Percentiles rank a stretch among this genome's conserved stretches.
These are phyloP conservation scores for Populus hybrid DNA, from an alignment of 441 rosid species.

Conservation along the genomic window DNA sequence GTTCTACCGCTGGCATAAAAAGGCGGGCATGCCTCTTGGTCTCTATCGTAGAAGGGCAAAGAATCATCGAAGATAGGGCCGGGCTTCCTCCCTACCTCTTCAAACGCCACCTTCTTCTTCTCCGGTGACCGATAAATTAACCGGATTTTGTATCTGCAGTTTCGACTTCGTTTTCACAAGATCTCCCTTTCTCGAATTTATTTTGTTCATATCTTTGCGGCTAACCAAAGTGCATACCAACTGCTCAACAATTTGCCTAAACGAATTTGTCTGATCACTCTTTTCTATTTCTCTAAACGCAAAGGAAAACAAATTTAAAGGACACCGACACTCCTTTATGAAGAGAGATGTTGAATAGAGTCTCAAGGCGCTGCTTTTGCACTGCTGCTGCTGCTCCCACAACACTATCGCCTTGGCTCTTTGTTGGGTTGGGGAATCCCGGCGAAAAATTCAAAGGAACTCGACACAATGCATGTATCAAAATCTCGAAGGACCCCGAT, in stretches of 20 bases:
- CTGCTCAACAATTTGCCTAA: neutral
- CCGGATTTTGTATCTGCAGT: neutral
- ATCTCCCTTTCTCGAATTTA: neutral
- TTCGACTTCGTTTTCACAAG: neutral
- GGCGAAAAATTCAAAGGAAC: constrained; percentile 85
- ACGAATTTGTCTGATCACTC: neutral
- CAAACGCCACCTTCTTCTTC: neutral
- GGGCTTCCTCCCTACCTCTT: neutral
- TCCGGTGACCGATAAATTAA: neutral
- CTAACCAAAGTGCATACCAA: neutral
- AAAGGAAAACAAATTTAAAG: neutral
- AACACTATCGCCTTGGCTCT: constrained; percentile 55
- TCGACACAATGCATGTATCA: constrained; percentile 61
- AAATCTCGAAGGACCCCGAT: neutral
- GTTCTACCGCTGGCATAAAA: neutral
- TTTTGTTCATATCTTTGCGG: neutral
- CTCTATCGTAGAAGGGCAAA: neutral
- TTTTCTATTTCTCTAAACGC: neutral
- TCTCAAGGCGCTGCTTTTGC: constrained; percentile 49
- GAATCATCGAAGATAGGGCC: neutral
- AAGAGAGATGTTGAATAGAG: constrained; percentile 27
- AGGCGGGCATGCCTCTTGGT: neutral
- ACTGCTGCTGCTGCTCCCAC: constrained; percentile 37
- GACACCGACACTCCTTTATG: neutral
- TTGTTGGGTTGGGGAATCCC: constrained; percentile 87